Evolutionary conservation across 805 yeast genomes (phyloP).

Genomic region (Suhomyces xylopsoci): DNA sequence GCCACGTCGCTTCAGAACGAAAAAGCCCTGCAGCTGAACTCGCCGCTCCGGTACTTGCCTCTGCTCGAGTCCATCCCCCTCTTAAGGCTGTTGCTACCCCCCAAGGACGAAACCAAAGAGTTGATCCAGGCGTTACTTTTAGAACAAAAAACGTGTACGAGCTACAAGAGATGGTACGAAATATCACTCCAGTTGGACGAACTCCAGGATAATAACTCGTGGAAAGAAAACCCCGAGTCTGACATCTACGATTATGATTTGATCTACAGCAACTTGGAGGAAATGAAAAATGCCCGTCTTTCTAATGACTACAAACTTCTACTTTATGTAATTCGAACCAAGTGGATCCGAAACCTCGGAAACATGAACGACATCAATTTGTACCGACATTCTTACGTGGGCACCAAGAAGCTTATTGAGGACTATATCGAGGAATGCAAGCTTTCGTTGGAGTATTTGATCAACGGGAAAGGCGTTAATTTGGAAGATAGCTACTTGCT

Average conservation of each 20-base stretch:
- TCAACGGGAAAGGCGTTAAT: slow-evolving; percentile 34
- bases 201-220: slow-evolving; percentile 57
- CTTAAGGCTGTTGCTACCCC: slow-evolving; percentile 17
- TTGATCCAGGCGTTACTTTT: slow-evolving; percentile 21
- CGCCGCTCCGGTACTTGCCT: neutral
- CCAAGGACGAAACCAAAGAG: slow-evolving; percentile 19
- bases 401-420: slow-evolving; percentile 81
- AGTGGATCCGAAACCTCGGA: slow-evolving; percentile 82
- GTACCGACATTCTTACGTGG: slow-evolving; percentile 75
- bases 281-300: slow-evolving; percentile 58
- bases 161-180: slow-evolving; percentile 64
- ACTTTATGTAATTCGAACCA: slow-evolving; percentile 74
- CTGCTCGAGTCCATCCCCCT: slow-evolving; percentile 13
- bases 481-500: slow-evolving; percentile 68
- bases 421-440: slow-evolving; percentile 81
- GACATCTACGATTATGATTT: slow-evolving; percentile 71
- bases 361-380: slow-evolving; percentile 80
- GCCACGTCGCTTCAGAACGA: neutral
- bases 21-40: neutral
- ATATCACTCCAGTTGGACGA: slow-evolving; percentile 63
- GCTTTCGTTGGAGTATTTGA: slow-evolving; percentile 37
- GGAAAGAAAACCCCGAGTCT: slow-evolving; percentile 68
- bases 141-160: slow-evolving; percentile 34
- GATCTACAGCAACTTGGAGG: slow-evolving; percentile 49
- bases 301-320: slow-evolving; percentile 57